These are phyloP conservation scores for Paecilomyces variotii DNA, from an alignment of 2,329 filamentous ascomycete genomes.

Conservation along the genomic window DNA sequence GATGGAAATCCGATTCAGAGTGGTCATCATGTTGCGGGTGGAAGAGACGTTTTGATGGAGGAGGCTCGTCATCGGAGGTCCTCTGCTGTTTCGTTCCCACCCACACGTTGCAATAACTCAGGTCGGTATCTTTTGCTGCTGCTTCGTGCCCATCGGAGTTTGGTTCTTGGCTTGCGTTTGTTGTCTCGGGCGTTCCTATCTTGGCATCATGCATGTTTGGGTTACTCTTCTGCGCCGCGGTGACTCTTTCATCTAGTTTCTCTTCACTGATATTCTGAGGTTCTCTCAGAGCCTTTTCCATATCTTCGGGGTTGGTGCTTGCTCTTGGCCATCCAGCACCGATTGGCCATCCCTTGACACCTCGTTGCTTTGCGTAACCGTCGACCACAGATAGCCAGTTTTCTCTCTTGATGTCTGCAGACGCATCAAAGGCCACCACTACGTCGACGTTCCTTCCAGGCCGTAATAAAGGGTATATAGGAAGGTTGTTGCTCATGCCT, in stretches of 20 bases:
- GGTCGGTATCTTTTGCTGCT: slow-evolving; percentile 37
- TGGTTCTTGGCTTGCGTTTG: slow-evolving; percentile 34
- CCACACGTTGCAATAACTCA: slow-evolving; percentile 94
- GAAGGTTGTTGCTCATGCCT: slow-evolving; percentile 97
- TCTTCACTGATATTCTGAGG: slow-evolving; percentile 55
- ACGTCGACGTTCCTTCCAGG: slow-evolving; percentile 84
- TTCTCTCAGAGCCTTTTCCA: slow-evolving; percentile 57
- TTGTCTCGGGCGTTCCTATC: slow-evolving; percentile 14
- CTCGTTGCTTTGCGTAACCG: slow-evolving; percentile 82
- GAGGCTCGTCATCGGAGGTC: slow-evolving; percentile 46
- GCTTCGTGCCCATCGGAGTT: slow-evolving; percentile 37
- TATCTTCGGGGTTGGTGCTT: slow-evolving; percentile 50
- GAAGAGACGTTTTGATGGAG: slow-evolving; percentile 43
- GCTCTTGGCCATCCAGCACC: slow-evolving; percentile 84
- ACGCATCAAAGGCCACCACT: slow-evolving; percentile 87
- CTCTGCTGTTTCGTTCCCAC: slow-evolving; percentile 76
- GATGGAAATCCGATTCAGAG: slow-evolving; percentile 56
- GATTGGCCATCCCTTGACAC: slow-evolving; percentile 88
- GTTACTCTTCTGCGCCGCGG: slow-evolving; percentile 45
- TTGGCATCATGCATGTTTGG: slow-evolving; percentile 10
- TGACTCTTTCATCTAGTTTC: slow-evolving; percentile 57
- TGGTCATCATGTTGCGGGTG: slow-evolving; percentile 45
- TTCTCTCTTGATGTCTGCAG: slow-evolving; percentile 83
- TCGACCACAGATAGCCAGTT: slow-evolving; percentile 94
- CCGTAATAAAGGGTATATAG: slow-evolving; percentile 86